Evolutionary conservation across 257 asterid species (phyloP), one percentile per base, ranked within the genome.

Genomic region (Solanum clarkiae): DNA sequence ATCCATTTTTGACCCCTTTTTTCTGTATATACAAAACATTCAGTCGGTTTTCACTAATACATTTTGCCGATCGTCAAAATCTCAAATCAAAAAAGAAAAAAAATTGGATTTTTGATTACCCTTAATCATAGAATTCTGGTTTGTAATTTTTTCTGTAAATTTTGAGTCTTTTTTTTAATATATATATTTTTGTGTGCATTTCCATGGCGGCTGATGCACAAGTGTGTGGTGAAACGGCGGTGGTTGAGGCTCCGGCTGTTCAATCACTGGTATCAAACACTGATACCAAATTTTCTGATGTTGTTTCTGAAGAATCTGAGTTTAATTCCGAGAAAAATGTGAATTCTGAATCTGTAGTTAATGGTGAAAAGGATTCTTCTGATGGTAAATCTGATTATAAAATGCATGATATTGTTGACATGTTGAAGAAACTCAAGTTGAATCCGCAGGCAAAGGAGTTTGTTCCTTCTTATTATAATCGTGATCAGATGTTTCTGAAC

Each of bases 381-480:
- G 71, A 84, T 80, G 87, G 84, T 44, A 90, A 91, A 87, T 91
- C 93, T 71, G 91, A 92, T 87, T 26, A 89, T 81, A 89, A 93
- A 86, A 91, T 93, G 94, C 89, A 94, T 85, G 93, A 95, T 66
- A 77, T 95, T 83, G 95, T 88, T 80, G 93, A 94, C 71, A 90
- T 94, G 91, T 85, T 95, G 88, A 92, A 94, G 89, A 90, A 91
- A 22, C 90, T 94, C 85, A 94, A 94, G 92, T 72, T 95, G 90
- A 95, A 95, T 93, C 99, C 99, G 63, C 84, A 89, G 84, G 99
- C 99, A 11, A 93, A 94, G 92, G 99, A 95, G 91, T 95, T 95
- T 47, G 88, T 94, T 83, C 99, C 99, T 80, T 92, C 97, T 44
- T 91, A 95, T 49, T 90, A 90, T 89, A 66, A 86, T 86, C 92